A percentile compares a stretch with the other conserved stretches of the same genome.
phyloP scores from a whole-genome alignment of 169 alveolate species.

The Cyclospora cayetanensis region DNA sequence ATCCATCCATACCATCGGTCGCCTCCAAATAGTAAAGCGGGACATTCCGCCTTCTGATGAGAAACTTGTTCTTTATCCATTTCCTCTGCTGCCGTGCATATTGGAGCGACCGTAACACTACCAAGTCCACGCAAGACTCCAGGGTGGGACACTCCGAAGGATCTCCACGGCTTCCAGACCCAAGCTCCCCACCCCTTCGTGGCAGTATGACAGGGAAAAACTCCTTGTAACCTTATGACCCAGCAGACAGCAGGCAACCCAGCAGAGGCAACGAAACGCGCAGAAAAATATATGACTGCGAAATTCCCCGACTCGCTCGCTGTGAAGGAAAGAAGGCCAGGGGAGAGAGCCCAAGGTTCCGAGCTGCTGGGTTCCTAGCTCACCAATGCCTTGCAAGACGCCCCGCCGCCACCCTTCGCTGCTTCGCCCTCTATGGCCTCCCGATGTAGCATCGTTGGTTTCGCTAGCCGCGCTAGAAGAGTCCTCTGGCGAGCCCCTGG shows the following conservation, averaged over 20 bases:
- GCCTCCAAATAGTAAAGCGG: conserved; percentile 60
- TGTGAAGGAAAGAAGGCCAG: no score
- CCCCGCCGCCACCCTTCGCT: not conserved
- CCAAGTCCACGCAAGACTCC: not conserved
- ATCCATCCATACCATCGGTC: conserved; percentile 3
- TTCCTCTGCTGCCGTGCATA: conserved; percentile 64
- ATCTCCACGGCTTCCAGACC: not conserved
- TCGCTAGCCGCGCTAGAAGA: not conserved
- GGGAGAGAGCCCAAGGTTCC: no score
- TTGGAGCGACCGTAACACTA: conserved; percentile 60
- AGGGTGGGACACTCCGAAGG: not conserved
- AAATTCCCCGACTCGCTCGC: no score
- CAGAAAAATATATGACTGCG: no score
- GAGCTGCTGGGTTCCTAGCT: no score
- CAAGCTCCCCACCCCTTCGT: not conserved
- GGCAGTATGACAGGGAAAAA: conserved; percentile 56
- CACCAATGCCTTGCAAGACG: conserved; percentile 35
- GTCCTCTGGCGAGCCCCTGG: not conserved
- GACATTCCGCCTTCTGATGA: conserved; percentile 15
- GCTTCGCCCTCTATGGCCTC: no score
- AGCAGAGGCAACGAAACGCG: not conserved
- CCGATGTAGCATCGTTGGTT: not conserved
- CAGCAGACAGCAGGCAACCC: not conserved
- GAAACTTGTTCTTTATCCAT: conserved; percentile 64
- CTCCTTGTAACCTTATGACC: conserved; percentile 56